Percentiles rank a stretch among this genome's conserved stretches.
Conservation (phyloP, 768 basidiomycete species). For the Mycena rebaudengoi region DNA sequence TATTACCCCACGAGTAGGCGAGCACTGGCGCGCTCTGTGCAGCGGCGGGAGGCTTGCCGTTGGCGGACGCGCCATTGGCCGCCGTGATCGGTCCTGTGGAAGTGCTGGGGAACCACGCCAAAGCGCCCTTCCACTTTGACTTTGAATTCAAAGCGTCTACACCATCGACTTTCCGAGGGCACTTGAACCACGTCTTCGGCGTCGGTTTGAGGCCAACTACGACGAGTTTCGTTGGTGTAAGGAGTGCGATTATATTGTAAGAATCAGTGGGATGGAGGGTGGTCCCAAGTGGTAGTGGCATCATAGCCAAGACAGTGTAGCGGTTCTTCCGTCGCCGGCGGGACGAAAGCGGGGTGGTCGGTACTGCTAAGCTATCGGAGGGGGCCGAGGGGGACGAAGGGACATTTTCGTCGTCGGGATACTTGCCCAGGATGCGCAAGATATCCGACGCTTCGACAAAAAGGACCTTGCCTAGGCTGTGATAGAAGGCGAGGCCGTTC, state of each 20-base stretch:
- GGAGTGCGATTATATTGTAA: conserved; percentile 82
- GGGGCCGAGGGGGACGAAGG: conserved; percentile 18
- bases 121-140: conserved; percentile 64
- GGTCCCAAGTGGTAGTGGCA: conserved; percentile 83
- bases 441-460: conserved; percentile 96
- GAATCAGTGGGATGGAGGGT: conserved; percentile 77
- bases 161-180: conserved; percentile 61
- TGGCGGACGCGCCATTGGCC: conserved; percentile 34
- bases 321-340: conserved; percentile 59
- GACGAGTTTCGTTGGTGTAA: conserved; percentile 91
- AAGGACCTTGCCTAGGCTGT: conserved; percentile 91
- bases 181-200: conserved; percentile 92
- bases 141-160: conserved; percentile 49
- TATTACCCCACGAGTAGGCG: conserved; percentile 86
- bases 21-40: conserved; percentile 65
- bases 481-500: conserved; percentile 91
- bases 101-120: conserved; percentile 85
- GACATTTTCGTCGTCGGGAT: conserved; percentile 62
- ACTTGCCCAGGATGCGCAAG: conserved; percentile 91
- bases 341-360: conserved; percentile 31
- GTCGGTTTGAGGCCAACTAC: conserved; percentile 92
- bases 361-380: conserved; percentile 27
- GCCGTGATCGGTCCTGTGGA: conserved; percentile 27
- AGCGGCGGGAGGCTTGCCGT: conserved; percentile 1
- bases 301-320: conserved; percentile 80